Percentiles rank a stretch among this genome's conserved stretches.
Conservation (phyloP, 2,329 filamentous ascomycete species). For the Colletotrichum sansevieriae region DNA sequence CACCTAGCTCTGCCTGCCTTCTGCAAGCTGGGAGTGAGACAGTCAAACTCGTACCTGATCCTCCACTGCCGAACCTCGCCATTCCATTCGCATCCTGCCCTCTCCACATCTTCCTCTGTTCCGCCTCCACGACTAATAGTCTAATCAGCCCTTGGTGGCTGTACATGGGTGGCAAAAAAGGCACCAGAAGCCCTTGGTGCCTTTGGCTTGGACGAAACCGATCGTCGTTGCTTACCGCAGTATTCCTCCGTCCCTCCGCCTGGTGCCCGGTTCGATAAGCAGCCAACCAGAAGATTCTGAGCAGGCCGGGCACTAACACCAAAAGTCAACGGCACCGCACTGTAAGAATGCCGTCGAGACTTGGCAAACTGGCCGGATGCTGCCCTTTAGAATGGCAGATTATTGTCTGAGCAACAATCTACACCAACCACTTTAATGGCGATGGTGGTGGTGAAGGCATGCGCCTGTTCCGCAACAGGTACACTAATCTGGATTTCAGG, state of each 20-base stretch:
- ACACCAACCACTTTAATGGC: background rate
- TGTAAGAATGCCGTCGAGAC: background rate
- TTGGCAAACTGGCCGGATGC: conserved; percentile 2
- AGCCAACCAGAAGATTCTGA: background rate
- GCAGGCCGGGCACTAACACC: background rate
- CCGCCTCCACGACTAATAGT: conserved; percentile 23
- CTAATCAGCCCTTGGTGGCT: conserved; percentile 21
- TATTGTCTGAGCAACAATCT: conserved; percentile 19
- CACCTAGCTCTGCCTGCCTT: background rate
- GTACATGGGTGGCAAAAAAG: no score
- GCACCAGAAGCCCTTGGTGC: conserved; percentile 6
- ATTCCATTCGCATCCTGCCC: background rate
- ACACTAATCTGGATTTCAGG: background rate
- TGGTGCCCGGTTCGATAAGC: conserved; percentile 19
- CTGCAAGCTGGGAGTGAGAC: background rate
- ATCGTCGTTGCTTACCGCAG: conserved; percentile 25
- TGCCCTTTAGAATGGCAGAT: background rate
- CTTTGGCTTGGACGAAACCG: conserved; percentile 20
- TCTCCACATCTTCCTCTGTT: background rate
- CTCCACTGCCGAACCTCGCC: conserved; percentile 1
- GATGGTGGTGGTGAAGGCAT: background rate
- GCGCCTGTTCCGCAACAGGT: background rate
- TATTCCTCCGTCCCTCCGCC: conserved; percentile 24
- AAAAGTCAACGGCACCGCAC: background rate
- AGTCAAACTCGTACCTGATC: conserved; percentile 24